phyloP scores from a whole-genome alignment of 768 basidiomycete species.

The Mycena belliarum region DNA sequence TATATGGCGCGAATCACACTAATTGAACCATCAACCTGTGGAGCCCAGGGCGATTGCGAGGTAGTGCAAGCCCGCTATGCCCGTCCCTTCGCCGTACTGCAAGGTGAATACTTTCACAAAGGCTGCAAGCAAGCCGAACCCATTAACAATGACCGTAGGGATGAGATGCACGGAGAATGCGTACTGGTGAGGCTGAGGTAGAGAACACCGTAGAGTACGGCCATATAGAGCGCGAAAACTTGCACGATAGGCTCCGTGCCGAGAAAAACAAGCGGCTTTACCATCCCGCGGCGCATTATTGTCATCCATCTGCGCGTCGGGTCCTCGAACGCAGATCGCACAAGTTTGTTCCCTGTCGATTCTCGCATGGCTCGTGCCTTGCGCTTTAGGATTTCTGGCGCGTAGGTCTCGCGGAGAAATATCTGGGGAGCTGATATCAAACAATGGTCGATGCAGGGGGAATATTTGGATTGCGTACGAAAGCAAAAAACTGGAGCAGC shows the following conservation, averaged over 20 bases:
- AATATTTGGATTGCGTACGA: constrained; percentile 43
- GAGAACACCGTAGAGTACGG: constrained; percentile 55
- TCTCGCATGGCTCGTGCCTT: constrained; percentile 40
- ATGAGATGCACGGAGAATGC: constrained; percentile 15
- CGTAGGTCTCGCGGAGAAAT: constrained; percentile 42
- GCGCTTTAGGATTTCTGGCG: constrained; percentile 48
- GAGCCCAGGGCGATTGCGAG: constrained; percentile 59
- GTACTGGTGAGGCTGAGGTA: constrained; percentile 42
- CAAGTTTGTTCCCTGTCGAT: constrained; percentile 27
- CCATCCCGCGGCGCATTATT: constrained; percentile 48
- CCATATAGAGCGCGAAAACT: constrained; percentile 57
- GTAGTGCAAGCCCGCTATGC: constrained; percentile 63
- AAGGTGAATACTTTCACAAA: constrained; percentile 53
- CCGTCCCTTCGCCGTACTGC: constrained; percentile 48
- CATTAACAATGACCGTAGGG: no score
- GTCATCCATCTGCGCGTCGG: constrained; percentile 41
- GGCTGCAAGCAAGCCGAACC: constrained; percentile 33
- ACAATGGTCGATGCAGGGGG: background rate
- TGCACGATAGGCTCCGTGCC: constrained; percentile 61
- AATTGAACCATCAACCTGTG: constrained; percentile 40
- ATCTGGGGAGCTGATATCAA: constrained; percentile 16
- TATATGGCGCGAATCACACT: constrained; percentile 9
- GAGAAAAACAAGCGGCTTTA: constrained; percentile 60
- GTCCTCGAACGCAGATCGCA: constrained; percentile 46
- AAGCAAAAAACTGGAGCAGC: constrained; percentile 45